Base-by-base conservation (phyloP, 345 rosid species). In the Arabis alpina region DNA sequence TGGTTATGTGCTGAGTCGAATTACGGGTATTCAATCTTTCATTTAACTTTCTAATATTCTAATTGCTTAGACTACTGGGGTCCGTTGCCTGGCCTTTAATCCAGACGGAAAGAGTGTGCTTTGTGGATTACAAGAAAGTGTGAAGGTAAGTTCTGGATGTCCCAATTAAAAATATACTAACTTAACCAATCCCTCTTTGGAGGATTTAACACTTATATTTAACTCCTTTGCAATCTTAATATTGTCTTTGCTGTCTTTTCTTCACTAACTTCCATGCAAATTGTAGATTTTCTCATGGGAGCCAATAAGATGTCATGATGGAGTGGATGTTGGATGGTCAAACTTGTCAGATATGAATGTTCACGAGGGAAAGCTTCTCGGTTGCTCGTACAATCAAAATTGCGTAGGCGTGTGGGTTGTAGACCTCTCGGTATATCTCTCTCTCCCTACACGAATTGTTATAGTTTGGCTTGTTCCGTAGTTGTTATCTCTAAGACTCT, bases 351-450 rank as follows among this genome's bases (percentile, higher is more conserved):
- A 95, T 83, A 89, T 95, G 76, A 90, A 86, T 82, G 86, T 95
- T 73, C 93, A 91, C 40, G 97, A 92, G 80, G 99, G 97, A 62
- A 95, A 95, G 86, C 99, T 95, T 72, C 97, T 95, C 39, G 98
- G 96, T 61, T 95, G 99, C 86, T 95, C 99, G 7, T 87, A 84
- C 76, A 95, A 95, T 81, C 99, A 95, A 83, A 95, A 88, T 60
- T 90, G 99, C 70, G 99, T 95, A 24, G 99, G 98, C 76, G 97
- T 95, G 57, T 95, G 99, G 99, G 98, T 95, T 73, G 99, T 88
- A 19, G 99, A 92, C 76, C 86, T 92, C 79, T 85, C 93, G 88
- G 99, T 94, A 92, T 73, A 50, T 57, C 64, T 54, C 73, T 60
- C 30, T 44, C 53, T 56, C 34, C 59, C 11, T 53, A 11, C 10